These are phyloP conservation scores for Solanum chmielewskii DNA, from an alignment of 257 asterid species.

Conservation along the genomic window DNA sequence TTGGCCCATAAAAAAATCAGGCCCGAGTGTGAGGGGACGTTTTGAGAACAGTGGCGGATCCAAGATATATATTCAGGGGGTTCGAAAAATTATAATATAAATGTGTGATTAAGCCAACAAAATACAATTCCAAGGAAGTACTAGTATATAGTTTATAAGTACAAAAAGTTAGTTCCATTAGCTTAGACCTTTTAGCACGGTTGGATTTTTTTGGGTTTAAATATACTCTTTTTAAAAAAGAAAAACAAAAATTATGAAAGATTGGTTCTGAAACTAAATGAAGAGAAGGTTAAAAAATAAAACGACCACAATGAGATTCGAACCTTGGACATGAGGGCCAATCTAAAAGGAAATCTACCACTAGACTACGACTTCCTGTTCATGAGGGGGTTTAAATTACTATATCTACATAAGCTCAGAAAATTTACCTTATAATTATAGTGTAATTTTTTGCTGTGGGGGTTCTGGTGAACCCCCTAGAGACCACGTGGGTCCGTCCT, in stretches of 20 bases:
- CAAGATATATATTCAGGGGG: background rate
- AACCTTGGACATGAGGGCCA: background rate
- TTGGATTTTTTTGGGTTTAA: background rate
- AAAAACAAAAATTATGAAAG: background rate
- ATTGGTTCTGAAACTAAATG: background rate
- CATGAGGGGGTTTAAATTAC: too few relatives aligned
- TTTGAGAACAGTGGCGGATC: background rate
- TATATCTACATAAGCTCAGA: too few relatives aligned
- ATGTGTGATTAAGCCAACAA: too few relatives aligned
- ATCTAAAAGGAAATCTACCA: too few relatives aligned
- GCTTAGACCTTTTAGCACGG: background rate
- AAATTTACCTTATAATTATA: too few relatives aligned
- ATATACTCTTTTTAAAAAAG: background rate
- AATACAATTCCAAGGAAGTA: background rate
- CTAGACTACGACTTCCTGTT: too few relatives aligned
- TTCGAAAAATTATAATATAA: background rate
- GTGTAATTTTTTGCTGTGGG: too few relatives aligned
- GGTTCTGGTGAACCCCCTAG: too few relatives aligned
- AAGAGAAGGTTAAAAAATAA: background rate
- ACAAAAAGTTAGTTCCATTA: background rate
- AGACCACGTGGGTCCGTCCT: too few relatives aligned
- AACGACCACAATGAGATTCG: background rate
- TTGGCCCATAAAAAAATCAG: background rate
- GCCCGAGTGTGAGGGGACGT: background rate
- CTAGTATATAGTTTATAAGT: background rate